Evolutionary conservation across 1,284 basidiomycete genomes (phyloP).

Genomic region (Ganoderma boninense): DNA sequence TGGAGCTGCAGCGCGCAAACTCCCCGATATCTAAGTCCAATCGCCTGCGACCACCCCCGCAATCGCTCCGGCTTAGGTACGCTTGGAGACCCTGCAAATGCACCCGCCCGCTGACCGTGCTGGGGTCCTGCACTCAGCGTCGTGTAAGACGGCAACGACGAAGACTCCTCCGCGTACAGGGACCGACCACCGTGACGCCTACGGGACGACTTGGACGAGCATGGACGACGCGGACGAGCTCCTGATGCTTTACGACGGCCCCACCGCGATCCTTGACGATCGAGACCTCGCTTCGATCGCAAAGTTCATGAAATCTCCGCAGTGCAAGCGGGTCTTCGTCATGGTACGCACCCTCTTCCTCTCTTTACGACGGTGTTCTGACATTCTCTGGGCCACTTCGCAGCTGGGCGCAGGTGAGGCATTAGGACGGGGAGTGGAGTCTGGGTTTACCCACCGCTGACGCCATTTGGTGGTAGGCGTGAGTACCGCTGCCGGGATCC

Average conservation of each 20-base stretch:
- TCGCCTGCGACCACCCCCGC: neutral
- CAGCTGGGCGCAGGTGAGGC: constrained; percentile 26
- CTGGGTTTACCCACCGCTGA: constrained; percentile 7
- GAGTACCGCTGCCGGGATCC: constrained; percentile 82
- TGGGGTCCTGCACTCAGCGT: neutral
- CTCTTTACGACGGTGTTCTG: neutral
- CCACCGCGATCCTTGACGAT: constrained; percentile 43
- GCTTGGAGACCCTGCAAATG: neutral
- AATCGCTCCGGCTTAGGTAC: neutral
- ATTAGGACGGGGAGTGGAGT: neutral
- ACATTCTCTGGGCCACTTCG: neutral
- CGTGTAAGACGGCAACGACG: neutral
- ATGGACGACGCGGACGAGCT: constrained; percentile 32
- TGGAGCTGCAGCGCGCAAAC: neutral
- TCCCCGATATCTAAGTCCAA: constrained; percentile 1
- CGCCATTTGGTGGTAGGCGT: constrained; percentile 55
- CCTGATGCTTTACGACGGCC: constrained; percentile 38
- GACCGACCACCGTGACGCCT: neutral
- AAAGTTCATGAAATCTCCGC: constrained; percentile 71
- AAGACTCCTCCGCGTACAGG: neutral
- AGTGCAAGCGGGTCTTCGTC: constrained; percentile 72
- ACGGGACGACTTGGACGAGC: neutral
- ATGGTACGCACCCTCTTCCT: constrained; percentile 62
- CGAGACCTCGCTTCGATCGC: constrained; percentile 57
- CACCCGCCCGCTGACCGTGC: neutral